Base-by-base conservation (phyloP, 1,139 yeast genomes). In the Zygoascus meyerae region DNA sequence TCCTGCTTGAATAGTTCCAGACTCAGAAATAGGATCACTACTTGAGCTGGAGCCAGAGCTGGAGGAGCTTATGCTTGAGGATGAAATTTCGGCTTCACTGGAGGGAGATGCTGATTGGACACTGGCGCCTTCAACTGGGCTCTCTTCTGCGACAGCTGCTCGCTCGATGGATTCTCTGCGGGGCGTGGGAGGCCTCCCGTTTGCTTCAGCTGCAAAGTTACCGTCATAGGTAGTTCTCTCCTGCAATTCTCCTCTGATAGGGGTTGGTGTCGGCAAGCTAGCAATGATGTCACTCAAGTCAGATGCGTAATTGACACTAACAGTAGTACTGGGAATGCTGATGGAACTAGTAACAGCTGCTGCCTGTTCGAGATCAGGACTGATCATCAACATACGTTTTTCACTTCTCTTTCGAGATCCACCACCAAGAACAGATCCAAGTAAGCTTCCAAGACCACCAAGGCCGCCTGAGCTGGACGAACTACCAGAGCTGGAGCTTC, bases 111-210 rank as follows among this genome's bases (percentile, higher is more conserved):
- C 37, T 15, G 37, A 34, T 16, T 34, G 37, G 21, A 8, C 10
- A 14, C 21, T 34, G 18, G 37, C 21, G n/a, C 9, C 21, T 15
- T 16, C 15, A 18, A 16, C 21, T 34, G n/a, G 21, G 37, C n/a
- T 16, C 17, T 12, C 37, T 18, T 34, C 37, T 34, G 15, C 21
- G 15, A 21, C 2, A 12, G 14, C 14, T 14, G 37, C 30, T 26
- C 39, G 18, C 21, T 11, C 14, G 30, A 12, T 35, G 21, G 30
- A 10, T 21, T 21, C 26, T 21, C 26, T 21, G 12, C 39, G 39
- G 39, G 39, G 39, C 39, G 29, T 18, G 39, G 21, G 39, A 35
- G 39, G 39, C 30, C 39, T 35, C 28, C 39, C 29, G 14, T 21
- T 21, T 21, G 26, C 26, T 21, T 21, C 26, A 21, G 26, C 6